phyloP scores from a whole-genome alignment of 179 eudicot species.

The Vitellaria paradoxa region DNA sequence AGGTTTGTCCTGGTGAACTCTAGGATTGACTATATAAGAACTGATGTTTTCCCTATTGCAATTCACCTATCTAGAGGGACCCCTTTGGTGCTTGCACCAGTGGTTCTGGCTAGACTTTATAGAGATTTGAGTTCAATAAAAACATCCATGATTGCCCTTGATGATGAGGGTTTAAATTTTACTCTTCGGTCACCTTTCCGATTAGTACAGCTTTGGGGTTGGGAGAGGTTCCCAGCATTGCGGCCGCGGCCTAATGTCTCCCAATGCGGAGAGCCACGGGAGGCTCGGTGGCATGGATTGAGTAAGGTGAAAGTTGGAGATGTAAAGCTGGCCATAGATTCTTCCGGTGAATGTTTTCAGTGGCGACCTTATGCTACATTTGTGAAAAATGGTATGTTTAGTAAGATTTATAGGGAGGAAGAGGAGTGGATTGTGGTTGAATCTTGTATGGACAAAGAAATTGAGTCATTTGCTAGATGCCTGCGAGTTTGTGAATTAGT shows the following conservation, averaged over 20 bases:
- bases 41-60: neutral
- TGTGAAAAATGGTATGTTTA: neutral
- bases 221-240: slow-evolving; percentile 29
- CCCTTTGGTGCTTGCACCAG: neutral
- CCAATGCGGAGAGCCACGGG: slow-evolving; percentile 8
- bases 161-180: no score
- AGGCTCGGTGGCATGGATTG: slow-evolving; percentile 22
- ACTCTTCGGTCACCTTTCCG: neutral
- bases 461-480: slow-evolving; percentile 17
- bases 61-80: slow-evolving; percentile 5
- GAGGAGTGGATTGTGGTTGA: slow-evolving; percentile 11
- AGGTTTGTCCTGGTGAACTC: neutral
- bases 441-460: slow-evolving; percentile 4
- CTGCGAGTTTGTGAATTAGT: slow-evolving; percentile 27
- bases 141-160: no score
- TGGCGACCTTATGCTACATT: slow-evolving; percentile 30
- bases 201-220: slow-evolving; percentile 28
- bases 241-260: slow-evolving; percentile 11
- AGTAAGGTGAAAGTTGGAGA: neutral
- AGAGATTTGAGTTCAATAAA: neutral
- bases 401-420: slow-evolving; percentile 11
- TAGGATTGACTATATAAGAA: no score
- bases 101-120: neutral
- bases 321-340: neutral
- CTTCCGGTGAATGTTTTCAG: slow-evolving; percentile 12